A percentile compares a stretch with the other conserved stretches of the same genome.
These are phyloP conservation scores for Trichoderma atroviride DNA, from an alignment of 2,329 filamentous ascomycete genomes.

Conservation along the genomic window DNA sequence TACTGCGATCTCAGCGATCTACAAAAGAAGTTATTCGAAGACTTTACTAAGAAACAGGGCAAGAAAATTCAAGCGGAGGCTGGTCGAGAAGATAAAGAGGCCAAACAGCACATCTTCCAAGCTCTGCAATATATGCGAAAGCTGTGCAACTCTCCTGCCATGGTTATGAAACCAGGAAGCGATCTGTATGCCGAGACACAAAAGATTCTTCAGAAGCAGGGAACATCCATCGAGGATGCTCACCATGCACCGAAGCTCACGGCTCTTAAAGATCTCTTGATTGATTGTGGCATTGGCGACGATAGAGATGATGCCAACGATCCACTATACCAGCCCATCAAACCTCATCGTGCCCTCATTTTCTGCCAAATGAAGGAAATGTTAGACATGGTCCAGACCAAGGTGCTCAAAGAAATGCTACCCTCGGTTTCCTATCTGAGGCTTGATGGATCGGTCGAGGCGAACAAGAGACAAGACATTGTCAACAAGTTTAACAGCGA, in stretches of 20 bases:
- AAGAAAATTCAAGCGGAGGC: slow-evolving; percentile 85
- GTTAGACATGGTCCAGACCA: slow-evolving; percentile 97
- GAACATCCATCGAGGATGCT: slow-evolving; percentile 81
- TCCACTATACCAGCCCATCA: slow-evolving; percentile 77
- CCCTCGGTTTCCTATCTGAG: slow-evolving; percentile 90
- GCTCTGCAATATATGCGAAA: slow-evolving; percentile 99
- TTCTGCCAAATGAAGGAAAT: slow-evolving; percentile 99
- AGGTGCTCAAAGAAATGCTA: slow-evolving; percentile 87
- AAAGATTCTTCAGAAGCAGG: slow-evolving; percentile 73
- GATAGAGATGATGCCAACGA: slow-evolving; percentile 64
- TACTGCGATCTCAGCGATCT: slow-evolving; percentile 97
- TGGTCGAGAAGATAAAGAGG: slow-evolving; percentile 81
- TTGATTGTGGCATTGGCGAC: slow-evolving; percentile 96
- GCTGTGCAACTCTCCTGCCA: slow-evolving; percentile 93
- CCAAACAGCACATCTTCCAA: slow-evolving; percentile 99
- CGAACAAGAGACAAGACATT: slow-evolving; percentile 91
- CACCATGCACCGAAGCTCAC: slow-evolving; percentile 89
- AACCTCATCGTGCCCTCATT: slow-evolving; percentile 90
- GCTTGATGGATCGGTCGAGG: slow-evolving; percentile 91
- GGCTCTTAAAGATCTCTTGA: slow-evolving; percentile 85
- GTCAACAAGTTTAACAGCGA: slow-evolving; percentile 99
- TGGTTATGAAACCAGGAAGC: slow-evolving; percentile 94
- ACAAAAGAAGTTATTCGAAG: slow-evolving; percentile 92
- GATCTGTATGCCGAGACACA: slow-evolving; percentile 89
- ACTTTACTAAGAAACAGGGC: slow-evolving; percentile 92